Conservation (phyloP, 495 filamentous ascomycete genomes). For the Schizothecium vesticola region DNA sequence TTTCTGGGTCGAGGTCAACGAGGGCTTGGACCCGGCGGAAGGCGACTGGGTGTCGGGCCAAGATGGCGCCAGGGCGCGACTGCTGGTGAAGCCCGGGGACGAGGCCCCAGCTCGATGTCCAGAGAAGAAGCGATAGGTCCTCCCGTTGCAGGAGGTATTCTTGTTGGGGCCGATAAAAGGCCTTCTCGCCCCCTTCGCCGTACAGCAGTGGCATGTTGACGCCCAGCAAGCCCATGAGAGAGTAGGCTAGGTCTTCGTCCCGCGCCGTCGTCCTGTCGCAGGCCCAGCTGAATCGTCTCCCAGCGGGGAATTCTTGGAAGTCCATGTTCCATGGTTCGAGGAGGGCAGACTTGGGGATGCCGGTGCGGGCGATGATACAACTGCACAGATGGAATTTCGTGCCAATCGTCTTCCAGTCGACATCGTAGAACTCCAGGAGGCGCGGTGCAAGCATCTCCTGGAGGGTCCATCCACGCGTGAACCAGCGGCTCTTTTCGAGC, state of each 20-base stretch:
- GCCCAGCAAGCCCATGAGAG: background rate
- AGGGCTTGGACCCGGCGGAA: background rate
- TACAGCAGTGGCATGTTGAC: background rate
- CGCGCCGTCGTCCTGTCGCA: background rate
- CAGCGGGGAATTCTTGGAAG: background rate
- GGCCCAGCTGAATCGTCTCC: background rate
- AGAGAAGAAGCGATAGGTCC: background rate
- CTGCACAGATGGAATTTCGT: background rate
- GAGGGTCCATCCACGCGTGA: conserved; percentile 13
- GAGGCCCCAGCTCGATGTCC: background rate
- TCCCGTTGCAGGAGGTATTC: background rate
- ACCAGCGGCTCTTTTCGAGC: background rate
- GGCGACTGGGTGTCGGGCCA: background rate
- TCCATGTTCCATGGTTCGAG: background rate
- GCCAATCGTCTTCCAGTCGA: background rate
- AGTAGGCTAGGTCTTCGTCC: background rate
- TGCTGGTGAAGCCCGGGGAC: too few species aligned
- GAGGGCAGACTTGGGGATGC: background rate
- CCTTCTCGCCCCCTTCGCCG: background rate
- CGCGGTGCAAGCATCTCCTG: conserved; percentile 10
- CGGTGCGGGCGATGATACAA: background rate
- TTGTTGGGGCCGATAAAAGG: background rate
- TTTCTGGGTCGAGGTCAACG: too few species aligned
- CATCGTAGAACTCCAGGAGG: conserved; percentile 6
- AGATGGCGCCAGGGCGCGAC: background rate